Conservation (phyloP, 1,284 basidiomycete genomes). For the Tilletiopsis washingtonensis region DNA sequence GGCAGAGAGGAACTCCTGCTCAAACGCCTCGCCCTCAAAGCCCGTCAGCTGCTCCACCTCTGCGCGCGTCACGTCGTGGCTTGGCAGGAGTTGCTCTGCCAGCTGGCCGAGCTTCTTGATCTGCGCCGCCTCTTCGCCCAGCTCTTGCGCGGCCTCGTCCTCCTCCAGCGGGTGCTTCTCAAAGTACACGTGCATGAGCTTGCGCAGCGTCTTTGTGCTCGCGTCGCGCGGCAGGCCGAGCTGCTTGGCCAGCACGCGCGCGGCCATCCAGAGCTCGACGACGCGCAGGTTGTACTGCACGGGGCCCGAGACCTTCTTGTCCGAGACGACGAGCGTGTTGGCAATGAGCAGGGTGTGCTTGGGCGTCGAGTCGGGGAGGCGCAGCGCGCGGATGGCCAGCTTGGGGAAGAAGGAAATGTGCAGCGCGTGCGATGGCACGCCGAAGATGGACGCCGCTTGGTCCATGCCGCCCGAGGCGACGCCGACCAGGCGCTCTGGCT, state of each 20-base stretch:
- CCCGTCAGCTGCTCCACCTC: slow-evolving; percentile 33
- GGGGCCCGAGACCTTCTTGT: slow-evolving; percentile 44
- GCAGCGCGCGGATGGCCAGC: slow-evolving; percentile 19
- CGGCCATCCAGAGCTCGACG: slow-evolving; percentile 40
- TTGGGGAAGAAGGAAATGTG: slow-evolving; percentile 40
- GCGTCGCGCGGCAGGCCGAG: slow-evolving; percentile 17
- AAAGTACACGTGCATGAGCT: slow-evolving; percentile 34
- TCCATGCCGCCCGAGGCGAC: slow-evolving; percentile 46
- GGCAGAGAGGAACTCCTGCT: slow-evolving; percentile 29
- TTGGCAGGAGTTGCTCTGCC: slow-evolving; percentile 1
- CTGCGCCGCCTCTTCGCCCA: slow-evolving; percentile 32
- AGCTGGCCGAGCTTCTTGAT: slow-evolving; percentile 9
- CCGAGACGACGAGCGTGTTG: slow-evolving; percentile 40
- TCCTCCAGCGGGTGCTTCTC: slow-evolving; percentile 21
- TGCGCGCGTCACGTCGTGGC: slow-evolving; percentile 14
- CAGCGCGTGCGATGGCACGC: slow-evolving; percentile 31
- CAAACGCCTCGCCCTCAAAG: slow-evolving; percentile 22
- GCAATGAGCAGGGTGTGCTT: slow-evolving; percentile 37
- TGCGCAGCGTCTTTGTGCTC: slow-evolving; percentile 19
- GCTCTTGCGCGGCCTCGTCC: slow-evolving; percentile 11
- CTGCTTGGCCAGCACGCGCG: slow-evolving; percentile 14
- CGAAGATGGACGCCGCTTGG: slow-evolving; percentile 42
- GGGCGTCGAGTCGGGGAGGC: slow-evolving; percentile 16
- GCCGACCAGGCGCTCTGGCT: slow-evolving; percentile 31
- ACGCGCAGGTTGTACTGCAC: slow-evolving; percentile 46